These are phyloP conservation scores for Periconia sp. DNA, from an alignment of 2,329 filamentous ascomycete genomes.

Conservation along the genomic window DNA sequence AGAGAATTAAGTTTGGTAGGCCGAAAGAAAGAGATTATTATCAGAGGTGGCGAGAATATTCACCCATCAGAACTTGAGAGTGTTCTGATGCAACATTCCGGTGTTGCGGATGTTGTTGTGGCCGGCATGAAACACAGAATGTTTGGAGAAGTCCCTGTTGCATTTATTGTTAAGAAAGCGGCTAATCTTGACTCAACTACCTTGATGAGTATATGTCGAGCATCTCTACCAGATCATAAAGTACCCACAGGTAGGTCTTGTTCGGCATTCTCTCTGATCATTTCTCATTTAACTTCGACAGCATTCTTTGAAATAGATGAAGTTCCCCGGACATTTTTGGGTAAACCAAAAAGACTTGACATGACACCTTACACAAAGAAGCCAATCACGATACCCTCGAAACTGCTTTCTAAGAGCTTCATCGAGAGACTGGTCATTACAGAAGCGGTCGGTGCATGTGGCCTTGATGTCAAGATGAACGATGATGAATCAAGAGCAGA, in stretches of 20 bases:
- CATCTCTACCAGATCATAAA: not conserved
- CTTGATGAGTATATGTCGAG: not conserved
- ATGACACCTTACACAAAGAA: not conserved
- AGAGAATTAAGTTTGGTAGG: not conserved
- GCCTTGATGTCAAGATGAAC: not conserved
- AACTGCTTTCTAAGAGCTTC: not conserved
- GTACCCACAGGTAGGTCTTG: not conserved
- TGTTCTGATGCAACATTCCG: not conserved
- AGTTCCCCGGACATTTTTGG: not conserved
- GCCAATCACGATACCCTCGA: not conserved
- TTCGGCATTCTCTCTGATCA: not conserved
- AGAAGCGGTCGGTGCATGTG: not conserved
- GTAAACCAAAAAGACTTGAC: not conserved
- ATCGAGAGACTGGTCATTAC: not conserved
- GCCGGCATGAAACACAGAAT: not conserved
- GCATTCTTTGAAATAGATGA: not conserved
- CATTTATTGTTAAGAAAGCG: not conserved
- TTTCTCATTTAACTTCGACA: not conserved
- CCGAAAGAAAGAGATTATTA: not conserved
- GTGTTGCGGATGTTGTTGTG: not conserved
- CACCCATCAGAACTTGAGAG: not conserved
- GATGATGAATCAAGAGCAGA: not conserved
- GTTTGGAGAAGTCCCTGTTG: not conserved
- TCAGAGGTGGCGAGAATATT: not conserved
- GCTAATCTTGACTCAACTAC: not conserved